Percentiles rank a stretch among this genome's conserved stretches.
Evolutionary conservation across 2,329 filamentous ascomycete species (phyloP).

Genomic region (Botrytis tulipae): DNA sequence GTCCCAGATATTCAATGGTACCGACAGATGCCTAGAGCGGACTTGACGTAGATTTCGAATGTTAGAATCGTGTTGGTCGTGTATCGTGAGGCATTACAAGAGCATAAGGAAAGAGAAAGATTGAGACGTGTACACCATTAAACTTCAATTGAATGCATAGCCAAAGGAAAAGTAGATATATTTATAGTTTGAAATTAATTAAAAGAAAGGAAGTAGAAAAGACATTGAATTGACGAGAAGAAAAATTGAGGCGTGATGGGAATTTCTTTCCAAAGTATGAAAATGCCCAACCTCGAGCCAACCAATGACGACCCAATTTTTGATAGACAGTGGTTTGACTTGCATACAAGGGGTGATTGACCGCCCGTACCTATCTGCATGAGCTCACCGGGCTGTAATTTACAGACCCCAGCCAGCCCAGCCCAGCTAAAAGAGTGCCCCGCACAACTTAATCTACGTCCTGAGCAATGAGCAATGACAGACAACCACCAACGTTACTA

Average conservation of each 20-base stretch:
- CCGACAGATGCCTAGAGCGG: background rate
- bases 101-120: background rate
- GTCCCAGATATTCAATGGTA: background rate
- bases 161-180: background rate
- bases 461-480: background rate
- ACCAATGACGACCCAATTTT: constrained; percentile 4
- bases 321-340: background rate
- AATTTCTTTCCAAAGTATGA: background rate
- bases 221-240: background rate
- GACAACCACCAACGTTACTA: background rate
- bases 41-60: background rate
- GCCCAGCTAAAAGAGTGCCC: constrained; percentile 1
- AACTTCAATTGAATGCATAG: background rate
- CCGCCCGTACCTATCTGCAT: background rate
- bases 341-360: background rate
- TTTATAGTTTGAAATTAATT: background rate
- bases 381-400: background rate
- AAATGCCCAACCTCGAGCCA: background rate
- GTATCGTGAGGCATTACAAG: constrained; percentile 18
- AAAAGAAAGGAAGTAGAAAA: background rate
- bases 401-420: background rate
- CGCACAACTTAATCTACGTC: background rate
- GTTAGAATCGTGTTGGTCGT: constrained; percentile 10
- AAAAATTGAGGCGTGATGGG: background rate
- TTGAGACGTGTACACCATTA: background rate